Evolutionary conservation across 768 basidiomycete genomes (phyloP).

Genomic region (Lentinus brumalis): DNA sequence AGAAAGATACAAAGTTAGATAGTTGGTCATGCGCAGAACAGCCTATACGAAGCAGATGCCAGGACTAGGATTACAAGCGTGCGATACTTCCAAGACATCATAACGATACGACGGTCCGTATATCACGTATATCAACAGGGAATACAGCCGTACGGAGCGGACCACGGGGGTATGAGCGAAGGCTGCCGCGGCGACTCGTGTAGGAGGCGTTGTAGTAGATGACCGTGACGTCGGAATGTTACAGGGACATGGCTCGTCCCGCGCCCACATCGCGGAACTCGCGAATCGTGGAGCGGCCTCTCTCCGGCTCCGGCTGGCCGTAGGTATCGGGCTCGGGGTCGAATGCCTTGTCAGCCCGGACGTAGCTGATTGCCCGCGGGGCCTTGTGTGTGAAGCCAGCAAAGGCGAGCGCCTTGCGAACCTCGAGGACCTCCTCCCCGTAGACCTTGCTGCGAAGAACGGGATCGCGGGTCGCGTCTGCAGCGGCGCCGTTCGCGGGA

Average conservation of each 20-base stretch:
- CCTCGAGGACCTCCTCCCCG: constrained; percentile 83
- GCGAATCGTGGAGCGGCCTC: constrained; percentile 68
- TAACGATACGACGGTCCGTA: neutral
- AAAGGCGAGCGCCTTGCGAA: constrained; percentile 90
- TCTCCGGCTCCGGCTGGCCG: constrained; percentile 47
- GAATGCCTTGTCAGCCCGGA: constrained; percentile 74
- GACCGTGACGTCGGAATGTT: constrained; percentile 29
- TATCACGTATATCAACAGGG: neutral
- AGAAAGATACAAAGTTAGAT: constrained; percentile 12
- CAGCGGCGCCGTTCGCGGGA: constrained; percentile 82
- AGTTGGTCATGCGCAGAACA: constrained; percentile 5
- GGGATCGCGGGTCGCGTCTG: constrained; percentile 87
- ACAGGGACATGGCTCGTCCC: constrained; percentile 86
- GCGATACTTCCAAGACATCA: constrained; percentile 11
- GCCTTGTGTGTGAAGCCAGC: constrained; percentile 91
- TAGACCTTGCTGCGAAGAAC: constrained; percentile 83
- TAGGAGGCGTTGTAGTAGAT: constrained; percentile 18
- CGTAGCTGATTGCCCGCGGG: constrained; percentile 76
- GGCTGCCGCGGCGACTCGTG: constrained; percentile 22
- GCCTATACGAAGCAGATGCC: constrained; percentile 2
- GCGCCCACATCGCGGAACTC: constrained; percentile 62
- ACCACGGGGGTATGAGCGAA: constrained; percentile 17
- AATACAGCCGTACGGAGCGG: constrained; percentile 1
- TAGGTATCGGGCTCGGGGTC: constrained; percentile 55
- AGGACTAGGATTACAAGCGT: constrained; percentile 11